phyloP scores from a whole-genome alignment of 192 early-diverging fungal species.

The Kickxella alabastrina region DNA sequence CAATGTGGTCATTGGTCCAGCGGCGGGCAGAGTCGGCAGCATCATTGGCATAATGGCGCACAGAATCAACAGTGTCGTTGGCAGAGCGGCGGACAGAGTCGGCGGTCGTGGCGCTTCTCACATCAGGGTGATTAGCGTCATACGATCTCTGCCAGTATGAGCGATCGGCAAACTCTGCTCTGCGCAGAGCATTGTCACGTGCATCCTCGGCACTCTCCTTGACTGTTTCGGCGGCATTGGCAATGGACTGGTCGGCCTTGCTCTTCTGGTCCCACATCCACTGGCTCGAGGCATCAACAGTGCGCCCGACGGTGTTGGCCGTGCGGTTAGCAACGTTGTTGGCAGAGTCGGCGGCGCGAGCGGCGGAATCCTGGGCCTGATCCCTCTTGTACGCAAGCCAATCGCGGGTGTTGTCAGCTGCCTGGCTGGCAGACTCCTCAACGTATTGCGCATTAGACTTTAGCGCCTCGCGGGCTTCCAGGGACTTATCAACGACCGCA shows the following conservation, averaged over 20 bases:
- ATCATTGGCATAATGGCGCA: too few relatives aligned
- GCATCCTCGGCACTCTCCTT: conserved; percentile 9
- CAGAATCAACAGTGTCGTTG: too few relatives aligned
- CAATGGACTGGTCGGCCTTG: conserved; percentile 12
- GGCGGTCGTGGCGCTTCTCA: too few relatives aligned
- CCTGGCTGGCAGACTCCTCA: background rate
- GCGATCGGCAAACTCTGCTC: background rate
- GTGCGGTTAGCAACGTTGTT: background rate
- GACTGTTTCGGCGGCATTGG: conserved; percentile 13
- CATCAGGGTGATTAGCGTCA: too few relatives aligned
- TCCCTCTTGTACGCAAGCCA: background rate
- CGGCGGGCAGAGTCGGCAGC: background rate
- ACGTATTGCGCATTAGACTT: background rate
- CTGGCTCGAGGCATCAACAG: conserved; percentile 12
- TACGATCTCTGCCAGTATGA: background rate
- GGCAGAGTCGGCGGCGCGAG: background rate
- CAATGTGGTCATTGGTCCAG: background rate
- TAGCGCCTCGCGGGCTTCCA: too few relatives aligned
- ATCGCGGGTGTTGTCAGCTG: conserved; percentile 3
- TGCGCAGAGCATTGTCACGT: background rate
- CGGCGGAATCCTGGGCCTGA: background rate
- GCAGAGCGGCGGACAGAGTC: too few relatives aligned
- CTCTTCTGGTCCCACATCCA: conserved; percentile 16
- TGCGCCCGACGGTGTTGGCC: background rate
- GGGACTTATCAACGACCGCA: background rate